Base-by-base conservation (phyloP, 73 alveolate genomes). In the Paramecium bursaria region DNA sequence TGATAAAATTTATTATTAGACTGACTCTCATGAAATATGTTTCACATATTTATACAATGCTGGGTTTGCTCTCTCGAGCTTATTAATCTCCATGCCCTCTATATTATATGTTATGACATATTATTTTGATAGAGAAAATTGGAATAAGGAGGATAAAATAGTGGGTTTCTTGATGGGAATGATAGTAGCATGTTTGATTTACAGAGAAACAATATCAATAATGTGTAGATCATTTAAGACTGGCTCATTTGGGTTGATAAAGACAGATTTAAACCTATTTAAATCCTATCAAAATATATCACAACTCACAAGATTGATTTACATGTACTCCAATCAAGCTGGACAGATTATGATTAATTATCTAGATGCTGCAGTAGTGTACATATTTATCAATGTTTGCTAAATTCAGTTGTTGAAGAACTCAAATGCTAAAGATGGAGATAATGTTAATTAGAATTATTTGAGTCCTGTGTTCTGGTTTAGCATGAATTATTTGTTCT, bases 101-200 rank as follows among this genome's bases (percentile, higher is more conserved):
- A 57, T 53, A 15, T 25, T 67, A 57, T 67, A 67, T 39, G 60
- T 67, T 42, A 5, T 67, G 17, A 67, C 44, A 44, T 67, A 67
- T 27, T 67, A 67, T 30, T 67, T 67, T 13, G 33, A 67, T 67
- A 57, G 33, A 23, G 82, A 53, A n/a, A 42, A 4, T 35, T 67
- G 82, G 82, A n/a, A n/a, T n/a, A n/a, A n/a, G 82, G 82, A 4
- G 82, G 82, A 14, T 53, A 67, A 13, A 67, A 67, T 67, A 44
- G 21, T 35, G 17, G 82, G 82, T 2, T 67, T 35, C 21, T 19
- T 67, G 25, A 67, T 67, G 82, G 82, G 82, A 67, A 35, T 67
- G 82, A 17, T 67, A 19, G 13, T 67, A n/a, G 82, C 50, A 67
- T 53, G 47, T 39, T 67, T 67, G 26, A 14, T 67, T 0, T 67